Conservation (phyloP, 1,284 basidiomycete species). For the Austroboletus novae-zelandiae region DNA sequence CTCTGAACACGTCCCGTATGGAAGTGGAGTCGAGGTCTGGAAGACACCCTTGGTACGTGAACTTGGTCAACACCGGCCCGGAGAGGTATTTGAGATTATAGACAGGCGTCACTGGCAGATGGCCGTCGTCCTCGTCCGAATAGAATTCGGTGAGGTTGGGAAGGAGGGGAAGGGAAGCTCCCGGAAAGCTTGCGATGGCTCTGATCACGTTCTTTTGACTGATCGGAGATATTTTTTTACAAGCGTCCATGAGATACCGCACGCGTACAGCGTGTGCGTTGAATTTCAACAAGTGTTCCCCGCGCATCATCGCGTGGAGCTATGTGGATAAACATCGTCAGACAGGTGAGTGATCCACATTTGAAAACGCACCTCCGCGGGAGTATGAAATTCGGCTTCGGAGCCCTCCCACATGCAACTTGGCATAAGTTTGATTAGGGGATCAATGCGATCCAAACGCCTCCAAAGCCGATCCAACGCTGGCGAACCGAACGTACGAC, state of each 20-base stretch:
- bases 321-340: not conserved
- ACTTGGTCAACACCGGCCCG: slow-evolving; percentile 6
- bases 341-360: not conserved
- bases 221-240: slow-evolving; percentile 1
- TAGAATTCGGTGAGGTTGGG: slow-evolving; percentile 19
- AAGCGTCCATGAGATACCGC: slow-evolving; percentile 5
- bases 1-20: not conserved
- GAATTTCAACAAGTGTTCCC: slow-evolving; percentile 13
- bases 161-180: slow-evolving; percentile 11
- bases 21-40: not conserved
- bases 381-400: not conserved
- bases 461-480: slow-evolving; percentile 10
- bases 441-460: not conserved
- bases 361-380: slow-evolving; percentile 4
- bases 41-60: slow-evolving; percentile 2
- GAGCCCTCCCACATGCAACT: not conserved
- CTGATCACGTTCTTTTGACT: slow-evolving; percentile 6
- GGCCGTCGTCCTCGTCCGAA: slow-evolving; percentile 7
- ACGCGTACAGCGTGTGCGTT: slow-evolving; percentile 16
- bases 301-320: slow-evolving; percentile 11
- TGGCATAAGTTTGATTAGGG: not conserved
- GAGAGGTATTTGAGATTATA: slow-evolving; percentile 11
- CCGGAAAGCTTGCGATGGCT: slow-evolving; percentile 5
- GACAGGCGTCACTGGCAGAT: slow-evolving; percentile 1
- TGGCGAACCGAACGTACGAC: not conserved